phyloP scores from a whole-genome alignment of 805 yeast species.

The Ogataea philodendri region DNA sequence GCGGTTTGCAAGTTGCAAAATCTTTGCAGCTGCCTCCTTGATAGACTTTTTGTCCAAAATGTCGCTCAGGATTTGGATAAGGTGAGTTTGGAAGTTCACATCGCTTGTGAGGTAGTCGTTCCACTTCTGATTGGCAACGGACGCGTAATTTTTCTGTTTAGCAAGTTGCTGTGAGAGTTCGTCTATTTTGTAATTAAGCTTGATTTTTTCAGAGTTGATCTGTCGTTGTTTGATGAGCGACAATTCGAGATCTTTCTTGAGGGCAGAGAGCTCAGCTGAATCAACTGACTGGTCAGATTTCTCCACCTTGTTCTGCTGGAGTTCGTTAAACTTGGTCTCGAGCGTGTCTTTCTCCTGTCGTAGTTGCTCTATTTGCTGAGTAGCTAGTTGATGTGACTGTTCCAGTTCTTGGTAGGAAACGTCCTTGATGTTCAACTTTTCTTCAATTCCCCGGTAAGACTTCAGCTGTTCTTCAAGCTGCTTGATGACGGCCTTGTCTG shows the following conservation, averaged over 20 bases:
- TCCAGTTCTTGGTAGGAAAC: not conserved
- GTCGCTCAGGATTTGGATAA: conserved; percentile 50
- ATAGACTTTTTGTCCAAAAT: conserved; percentile 59
- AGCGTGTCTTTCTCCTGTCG: not conserved
- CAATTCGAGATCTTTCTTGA: conserved; percentile 12
- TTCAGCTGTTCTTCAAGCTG: conserved; percentile 2
- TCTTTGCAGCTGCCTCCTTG: conserved; percentile 54
- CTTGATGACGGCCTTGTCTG: not conserved
- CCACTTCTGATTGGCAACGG: conserved; percentile 8
- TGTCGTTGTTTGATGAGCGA: conserved; percentile 20
- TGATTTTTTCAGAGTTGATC: conserved; percentile 19
- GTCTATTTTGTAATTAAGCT: conserved; percentile 39
- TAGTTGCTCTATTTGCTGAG: no score
- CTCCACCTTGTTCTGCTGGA: not conserved
- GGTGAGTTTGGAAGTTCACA: conserved; percentile 45
- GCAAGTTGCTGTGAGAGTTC: conserved; percentile 26
- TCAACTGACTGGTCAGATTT: no score
- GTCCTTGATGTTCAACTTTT: not conserved
- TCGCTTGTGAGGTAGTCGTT: conserved; percentile 32
- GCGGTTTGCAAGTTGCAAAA: conserved; percentile 40
- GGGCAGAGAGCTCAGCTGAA: conserved; percentile 2
- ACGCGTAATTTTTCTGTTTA: conserved; percentile 35
- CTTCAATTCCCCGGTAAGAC: no score
- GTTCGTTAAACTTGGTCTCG: not conserved
- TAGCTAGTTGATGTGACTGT: not conserved